Evolutionary conservation across 164 flowering plant species (phyloP), one percentile per base, ranked within the genome.

Genomic region (Saururus chinensis): DNA sequence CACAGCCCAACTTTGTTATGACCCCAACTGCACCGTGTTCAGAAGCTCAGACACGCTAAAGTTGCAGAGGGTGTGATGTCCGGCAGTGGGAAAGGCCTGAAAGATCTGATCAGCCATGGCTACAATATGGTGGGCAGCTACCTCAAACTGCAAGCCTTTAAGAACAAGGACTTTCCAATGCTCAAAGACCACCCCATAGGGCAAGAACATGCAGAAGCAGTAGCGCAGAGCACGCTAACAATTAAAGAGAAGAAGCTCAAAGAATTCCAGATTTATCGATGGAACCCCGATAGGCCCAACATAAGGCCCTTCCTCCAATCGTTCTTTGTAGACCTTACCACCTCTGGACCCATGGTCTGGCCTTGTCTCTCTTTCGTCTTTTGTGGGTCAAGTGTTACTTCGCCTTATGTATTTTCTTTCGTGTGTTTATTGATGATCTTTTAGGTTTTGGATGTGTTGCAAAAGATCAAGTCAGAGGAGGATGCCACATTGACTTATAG

Each of bases 381-480:
- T 9, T 14, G 5, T 48, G 20, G 0, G 1, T 61, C 4, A 41
- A 20, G 19, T 62, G 24, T 19, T 30, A 4, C 13, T 21, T 37
- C 6, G 14, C 17, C 49, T 53, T n/a, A n/a, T n/a, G n/a, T n/a
- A n/a, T n/a, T 54, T 13, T 7, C 9, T 63, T 53, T 12, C 19
- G 9, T 60, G 8, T 13, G n/a, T 13, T 12, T 52, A 17, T 14
- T 13, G 42, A 40, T 53, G 21, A 30, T 2, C 37, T 53, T 23
- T 0, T n/a, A 85, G 91, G 95, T 89, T 19, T 75, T 89, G 72
- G 92, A 90, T 70, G 92, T 78, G 7, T 71, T 87, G 11, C 86
- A 81, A 64, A 89, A 80, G 79, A 87, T 85, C 61, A 89, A 86
- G 64, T 73, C 76, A 4, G 89, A 83, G 66, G 74, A 72, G 0